These are phyloP conservation scores for Pseudonitzschia pungens DNA, from an alignment of 108 stramenopile genomes.

Conservation along the genomic window DNA sequence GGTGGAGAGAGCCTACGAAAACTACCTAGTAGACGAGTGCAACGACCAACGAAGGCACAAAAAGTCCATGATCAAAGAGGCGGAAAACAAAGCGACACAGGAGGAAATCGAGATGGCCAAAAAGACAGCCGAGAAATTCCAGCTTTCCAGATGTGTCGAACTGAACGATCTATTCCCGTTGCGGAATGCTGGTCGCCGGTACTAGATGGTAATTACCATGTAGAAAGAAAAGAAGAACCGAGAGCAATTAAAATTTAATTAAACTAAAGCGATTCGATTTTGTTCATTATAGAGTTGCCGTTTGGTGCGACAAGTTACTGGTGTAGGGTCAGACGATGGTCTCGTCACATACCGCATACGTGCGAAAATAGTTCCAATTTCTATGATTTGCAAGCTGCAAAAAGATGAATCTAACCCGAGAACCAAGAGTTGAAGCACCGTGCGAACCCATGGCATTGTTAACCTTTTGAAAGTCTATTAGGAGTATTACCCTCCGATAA, in stretches of 20 bases:
- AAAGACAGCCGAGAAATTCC: slow-evolving; percentile 58
- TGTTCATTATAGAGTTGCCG: too few species aligned
- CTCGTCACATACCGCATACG: too few species aligned
- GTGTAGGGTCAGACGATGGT: too few species aligned
- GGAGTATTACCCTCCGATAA: too few species aligned
- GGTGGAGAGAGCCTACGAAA: slow-evolving; percentile 81
- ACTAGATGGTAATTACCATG: background rate
- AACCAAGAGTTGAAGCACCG: too few species aligned
- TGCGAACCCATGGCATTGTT: too few species aligned
- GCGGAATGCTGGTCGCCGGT: slow-evolving; percentile 18
- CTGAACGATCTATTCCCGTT: slow-evolving; percentile 75
- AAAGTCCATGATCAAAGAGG: slow-evolving; percentile 45
- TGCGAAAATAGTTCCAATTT: too few species aligned
- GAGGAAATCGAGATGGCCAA: slow-evolving; percentile 47
- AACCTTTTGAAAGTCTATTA: too few species aligned
- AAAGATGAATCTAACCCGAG: too few species aligned
- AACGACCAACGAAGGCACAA: slow-evolving; percentile 75
- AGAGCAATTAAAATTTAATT: background rate
- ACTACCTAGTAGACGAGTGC: slow-evolving; percentile 78
- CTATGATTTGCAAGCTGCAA: too few species aligned
- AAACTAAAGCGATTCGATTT: background rate
- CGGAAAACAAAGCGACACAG: slow-evolving; percentile 36
- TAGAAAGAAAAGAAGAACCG: background rate
- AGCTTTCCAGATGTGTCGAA: slow-evolving; percentile 72
- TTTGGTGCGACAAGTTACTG: too few species aligned